Conservation (phyloP, 441 rosid species). For the Daphne laureola region DNA sequence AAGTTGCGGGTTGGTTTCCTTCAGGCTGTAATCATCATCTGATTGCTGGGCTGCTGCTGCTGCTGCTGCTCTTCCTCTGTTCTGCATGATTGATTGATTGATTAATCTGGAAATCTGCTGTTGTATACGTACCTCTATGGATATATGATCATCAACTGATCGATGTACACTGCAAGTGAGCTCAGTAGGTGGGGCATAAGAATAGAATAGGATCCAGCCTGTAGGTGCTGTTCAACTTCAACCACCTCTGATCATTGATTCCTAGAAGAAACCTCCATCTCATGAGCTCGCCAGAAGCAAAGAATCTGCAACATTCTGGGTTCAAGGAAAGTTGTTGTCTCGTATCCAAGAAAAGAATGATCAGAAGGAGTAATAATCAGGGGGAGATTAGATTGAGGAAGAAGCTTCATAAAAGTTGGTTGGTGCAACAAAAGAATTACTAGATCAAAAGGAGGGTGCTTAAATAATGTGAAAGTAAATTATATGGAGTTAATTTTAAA, state of each 20-base stretch:
- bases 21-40: slow-evolving; percentile 43
- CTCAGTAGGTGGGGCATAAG: slow-evolving; percentile 38
- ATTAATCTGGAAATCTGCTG: slow-evolving; percentile 23
- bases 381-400: slow-evolving; percentile 1
- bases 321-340: slow-evolving; percentile 11
- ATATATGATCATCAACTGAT: slow-evolving; percentile 31
- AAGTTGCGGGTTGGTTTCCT: slow-evolving; percentile 57
- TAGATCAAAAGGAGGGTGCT: not conserved
- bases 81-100: slow-evolving; percentile 48
- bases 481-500: too few relatives aligned
- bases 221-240: too few relatives aligned
- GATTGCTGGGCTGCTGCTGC: slow-evolving; percentile 21
- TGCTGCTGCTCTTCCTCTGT: slow-evolving; percentile 24
- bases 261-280: slow-evolving; percentile 34
- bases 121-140: slow-evolving; percentile 32
- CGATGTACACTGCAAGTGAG: slow-evolving; percentile 44
- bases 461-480: too few relatives aligned
- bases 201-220: too few relatives aligned
- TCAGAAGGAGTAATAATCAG: too few relatives aligned
- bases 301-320: slow-evolving; percentile 32
- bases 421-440: too few relatives aligned
- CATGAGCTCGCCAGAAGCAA: slow-evolving; percentile 37
- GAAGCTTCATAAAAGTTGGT: not conserved
- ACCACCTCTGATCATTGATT: slow-evolving; percentile 27
- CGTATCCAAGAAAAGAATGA: slow-evolving; percentile 52